A percentile compares a stretch with the other conserved stretches of the same genome.
phyloP scores from a whole-genome alignment of 371 early-diverging fungal species.

The Enterospora canceri region DNA sequence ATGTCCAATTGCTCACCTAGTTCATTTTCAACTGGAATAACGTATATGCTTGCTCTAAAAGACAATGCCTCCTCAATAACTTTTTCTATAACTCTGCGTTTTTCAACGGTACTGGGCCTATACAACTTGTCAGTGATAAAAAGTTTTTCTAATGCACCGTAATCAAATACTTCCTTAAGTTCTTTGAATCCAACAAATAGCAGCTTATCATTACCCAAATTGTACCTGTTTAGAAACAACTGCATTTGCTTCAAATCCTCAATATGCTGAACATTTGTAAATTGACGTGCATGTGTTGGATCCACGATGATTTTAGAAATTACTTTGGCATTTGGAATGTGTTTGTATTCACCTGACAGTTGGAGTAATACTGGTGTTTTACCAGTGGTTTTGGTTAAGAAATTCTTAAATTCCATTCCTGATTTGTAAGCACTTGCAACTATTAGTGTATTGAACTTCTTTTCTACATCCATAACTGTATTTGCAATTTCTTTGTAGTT shows the following conservation, averaged over 20 bases:
- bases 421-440: slow-evolving; percentile 16
- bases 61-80: slow-evolving; percentile 28
- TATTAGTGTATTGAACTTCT: slow-evolving; percentile 25
- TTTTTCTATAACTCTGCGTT: slow-evolving; percentile 36
- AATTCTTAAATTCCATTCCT: slow-evolving; percentile 13
- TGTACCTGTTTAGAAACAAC: slow-evolving; percentile 33
- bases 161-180: slow-evolving; percentile 45
- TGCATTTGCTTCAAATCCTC: slow-evolving; percentile 45
- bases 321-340: slow-evolving; percentile 31
- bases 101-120: slow-evolving; percentile 34
- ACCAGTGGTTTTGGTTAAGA: slow-evolving; percentile 8
- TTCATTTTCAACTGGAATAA: slow-evolving; percentile 48
- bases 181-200: slow-evolving; percentile 45
- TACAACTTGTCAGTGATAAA: slow-evolving; percentile 47
- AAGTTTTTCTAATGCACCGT: slow-evolving; percentile 47
- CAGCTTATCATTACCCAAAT: slow-evolving; percentile 3
- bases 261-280: slow-evolving; percentile 37
- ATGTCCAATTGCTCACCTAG: slow-evolving; percentile 45
- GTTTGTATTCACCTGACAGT: slow-evolving; percentile 36
- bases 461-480: slow-evolving; percentile 8
- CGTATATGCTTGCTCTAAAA: slow-evolving; percentile 36
- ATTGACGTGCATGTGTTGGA: slow-evolving; percentile 18
- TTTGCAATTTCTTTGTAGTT: slow-evolving; percentile 31
- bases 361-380: slow-evolving; percentile 17
- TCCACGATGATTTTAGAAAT: slow-evolving; percentile 34